These are phyloP conservation scores for Monosporozyma yasuniensis DNA, from an alignment of 805 yeast genomes.

Conservation along the genomic window DNA sequence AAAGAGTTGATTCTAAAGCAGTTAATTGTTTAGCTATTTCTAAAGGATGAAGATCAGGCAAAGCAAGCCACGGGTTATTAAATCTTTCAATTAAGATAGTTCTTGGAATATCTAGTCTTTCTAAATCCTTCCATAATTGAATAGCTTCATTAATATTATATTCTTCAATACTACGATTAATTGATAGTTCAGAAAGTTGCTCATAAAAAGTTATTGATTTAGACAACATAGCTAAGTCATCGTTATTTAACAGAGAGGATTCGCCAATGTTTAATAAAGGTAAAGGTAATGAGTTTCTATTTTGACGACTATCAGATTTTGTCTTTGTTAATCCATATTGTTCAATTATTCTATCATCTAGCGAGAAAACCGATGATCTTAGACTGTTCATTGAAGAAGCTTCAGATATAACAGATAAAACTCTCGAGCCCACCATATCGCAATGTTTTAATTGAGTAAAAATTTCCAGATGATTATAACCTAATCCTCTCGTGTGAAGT, in stretches of 20 bases:
- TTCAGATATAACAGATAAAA: slow-evolving; percentile 30
- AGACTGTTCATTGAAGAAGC: slow-evolving; percentile 20
- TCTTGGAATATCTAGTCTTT: not conserved
- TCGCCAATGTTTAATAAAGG: slow-evolving; percentile 28
- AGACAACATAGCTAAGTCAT: slow-evolving; percentile 33
- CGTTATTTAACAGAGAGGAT: slow-evolving; percentile 31
- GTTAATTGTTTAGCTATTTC: slow-evolving; percentile 75
- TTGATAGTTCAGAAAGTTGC: slow-evolving; percentile 31
- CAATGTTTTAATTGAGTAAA: slow-evolving; percentile 1
- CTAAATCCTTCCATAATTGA: slow-evolving; percentile 5
- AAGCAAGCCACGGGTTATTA: slow-evolving; percentile 13
- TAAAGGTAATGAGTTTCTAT: slow-evolving; percentile 30
- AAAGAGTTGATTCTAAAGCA: slow-evolving; percentile 58
- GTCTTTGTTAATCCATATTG: slow-evolving; percentile 45
- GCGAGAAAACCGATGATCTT: slow-evolving; percentile 23
- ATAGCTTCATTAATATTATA: slow-evolving; percentile 1
- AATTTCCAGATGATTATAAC: not conserved
- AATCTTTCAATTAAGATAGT: slow-evolving; percentile 5
- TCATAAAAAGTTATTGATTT: slow-evolving; percentile 31
- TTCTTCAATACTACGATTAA: not conserved
- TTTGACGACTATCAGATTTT: slow-evolving; percentile 30
- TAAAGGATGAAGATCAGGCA: slow-evolving; percentile 49
- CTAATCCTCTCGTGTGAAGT: not conserved
- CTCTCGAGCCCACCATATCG: slow-evolving; percentile 8
- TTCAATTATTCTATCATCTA: slow-evolving; percentile 44